Conservation (phyloP, 2,329 filamentous ascomycete species). For the Colletotrichum tropicicola region DNA sequence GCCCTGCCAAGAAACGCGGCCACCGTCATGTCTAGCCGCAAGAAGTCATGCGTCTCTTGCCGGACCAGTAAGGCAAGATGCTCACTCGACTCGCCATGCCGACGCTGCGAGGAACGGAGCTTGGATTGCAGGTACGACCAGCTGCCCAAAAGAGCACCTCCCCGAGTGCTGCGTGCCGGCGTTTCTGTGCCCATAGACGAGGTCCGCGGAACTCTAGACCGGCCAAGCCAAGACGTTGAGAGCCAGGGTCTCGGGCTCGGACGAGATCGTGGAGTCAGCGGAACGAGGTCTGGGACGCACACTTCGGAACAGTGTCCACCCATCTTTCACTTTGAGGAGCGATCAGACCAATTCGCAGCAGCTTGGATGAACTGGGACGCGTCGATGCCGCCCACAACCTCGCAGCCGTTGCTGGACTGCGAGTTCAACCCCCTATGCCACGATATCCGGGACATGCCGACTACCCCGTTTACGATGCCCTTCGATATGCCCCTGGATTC, state of each 20-base stretch:
- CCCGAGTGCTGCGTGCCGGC: background rate
- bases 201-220: background rate
- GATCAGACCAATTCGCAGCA: background rate
- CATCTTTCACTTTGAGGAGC: background rate
- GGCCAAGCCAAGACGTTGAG: background rate
- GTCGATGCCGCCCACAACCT: background rate
- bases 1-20: background rate
- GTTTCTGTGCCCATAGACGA: background rate
- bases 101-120: slow-evolving; percentile 32
- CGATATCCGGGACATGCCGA: background rate
- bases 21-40: background rate
- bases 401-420: background rate
- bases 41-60: slow-evolving; percentile 36
- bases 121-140: slow-evolving; percentile 33
- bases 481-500: background rate
- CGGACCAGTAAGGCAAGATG: slow-evolving; percentile 37
- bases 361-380: background rate
- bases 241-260: background rate
- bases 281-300: background rate
- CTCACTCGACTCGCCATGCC: slow-evolving; percentile 34
- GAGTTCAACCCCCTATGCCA: background rate
- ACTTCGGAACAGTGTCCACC: background rate
- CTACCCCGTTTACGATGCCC: background rate
- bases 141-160: background rate
- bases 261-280: background rate